Base-by-base conservation (phyloP, 352 stramenopile genomes). In the Pythium folliculosum region DNA sequence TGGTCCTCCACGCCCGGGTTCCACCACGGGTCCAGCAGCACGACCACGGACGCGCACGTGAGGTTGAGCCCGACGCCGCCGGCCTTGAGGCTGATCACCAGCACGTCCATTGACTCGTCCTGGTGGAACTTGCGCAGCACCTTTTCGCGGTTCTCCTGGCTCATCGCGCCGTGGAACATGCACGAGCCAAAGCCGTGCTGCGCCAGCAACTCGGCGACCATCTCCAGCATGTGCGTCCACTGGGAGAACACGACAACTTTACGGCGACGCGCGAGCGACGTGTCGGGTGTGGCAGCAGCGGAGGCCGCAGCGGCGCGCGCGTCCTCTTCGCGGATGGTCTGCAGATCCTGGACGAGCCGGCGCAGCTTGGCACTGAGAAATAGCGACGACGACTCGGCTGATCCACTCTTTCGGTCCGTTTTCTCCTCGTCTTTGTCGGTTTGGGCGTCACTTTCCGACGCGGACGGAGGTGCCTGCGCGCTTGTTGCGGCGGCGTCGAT, bases 1-100 rank as follows among this genome's bases (percentile, higher is more conserved):
- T 99, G 96, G 32, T 96, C 82, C 63, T 99, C 94, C 16, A 98
- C 82, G 48, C 87, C 88, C 17, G 88, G 81, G 72, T 99, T 98
- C 95, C 93, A 98, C 92, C 93, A 98, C 60, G 92, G 90, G 60
- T 97, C 92, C 23, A 97, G 73, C 38, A 97, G 73, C 44, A 97
- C 92, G 38, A 97, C 90, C 6, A 96, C 81, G 1, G 86, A 96
- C 25, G 91, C 92, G 32, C 86, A 85, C 52, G 87, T 97, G 50
- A 97, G 77, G 59, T 97, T 97, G n/a, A 97, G 80, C 1, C 91
- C 91, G 23, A 97, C 81, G 38, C 89, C 91, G n/a, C 89, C 91
- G 21, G 91, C 91, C 65, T 92, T 94, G 5, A 97, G 77, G 49
- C 86, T 96, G 66, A 97, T 94, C 40, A 96, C 82, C 22, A 97